Conservation (phyloP, 768 basidiomycete species). For the Amanita phalloides region DNA sequence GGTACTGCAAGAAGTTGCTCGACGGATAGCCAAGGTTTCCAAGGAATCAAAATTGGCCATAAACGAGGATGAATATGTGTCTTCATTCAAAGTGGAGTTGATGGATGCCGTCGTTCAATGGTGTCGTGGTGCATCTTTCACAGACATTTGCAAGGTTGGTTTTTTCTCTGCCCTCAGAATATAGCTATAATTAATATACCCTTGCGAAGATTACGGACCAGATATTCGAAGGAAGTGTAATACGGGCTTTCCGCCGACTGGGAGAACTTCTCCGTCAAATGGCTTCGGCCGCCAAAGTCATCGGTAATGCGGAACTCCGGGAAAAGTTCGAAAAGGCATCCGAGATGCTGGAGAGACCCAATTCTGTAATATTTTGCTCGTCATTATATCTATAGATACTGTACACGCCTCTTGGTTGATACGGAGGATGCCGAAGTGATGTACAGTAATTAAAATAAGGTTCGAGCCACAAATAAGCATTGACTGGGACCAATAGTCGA, state of each 20-base stretch:
- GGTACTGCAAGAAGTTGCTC: constrained; percentile 90
- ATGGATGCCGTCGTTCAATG: constrained; percentile 98
- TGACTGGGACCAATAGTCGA: not conserved
- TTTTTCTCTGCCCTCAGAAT: not conserved
- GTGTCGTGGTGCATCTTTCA: constrained; percentile 96
- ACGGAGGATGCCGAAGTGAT: constrained; percentile 4
- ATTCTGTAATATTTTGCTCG: constrained; percentile 88
- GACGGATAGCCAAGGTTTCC: constrained; percentile 94
- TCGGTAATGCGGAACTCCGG: constrained; percentile 89
- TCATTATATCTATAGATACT: constrained; percentile 58
- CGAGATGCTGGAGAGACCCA: constrained; percentile 89
- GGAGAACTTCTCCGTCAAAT: constrained; percentile 95
- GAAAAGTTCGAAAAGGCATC: constrained; percentile 89
- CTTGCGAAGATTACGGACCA: constrained; percentile 74
- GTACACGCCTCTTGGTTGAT: no score
- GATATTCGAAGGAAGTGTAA: constrained; percentile 86
- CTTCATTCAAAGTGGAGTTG: constrained; percentile 95
- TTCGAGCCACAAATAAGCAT: not conserved
- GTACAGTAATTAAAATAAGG: constrained; percentile 1
- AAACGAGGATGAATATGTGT: constrained; percentile 90
- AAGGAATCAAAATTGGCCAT: constrained; percentile 86
- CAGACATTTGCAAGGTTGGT: constrained; percentile 87
- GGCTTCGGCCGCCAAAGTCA: constrained; percentile 91
- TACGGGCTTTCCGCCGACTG: constrained; percentile 90
- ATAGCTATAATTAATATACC: not conserved